Conservation (phyloP, 331 rosid species). For the Saraca asoca region DNA sequence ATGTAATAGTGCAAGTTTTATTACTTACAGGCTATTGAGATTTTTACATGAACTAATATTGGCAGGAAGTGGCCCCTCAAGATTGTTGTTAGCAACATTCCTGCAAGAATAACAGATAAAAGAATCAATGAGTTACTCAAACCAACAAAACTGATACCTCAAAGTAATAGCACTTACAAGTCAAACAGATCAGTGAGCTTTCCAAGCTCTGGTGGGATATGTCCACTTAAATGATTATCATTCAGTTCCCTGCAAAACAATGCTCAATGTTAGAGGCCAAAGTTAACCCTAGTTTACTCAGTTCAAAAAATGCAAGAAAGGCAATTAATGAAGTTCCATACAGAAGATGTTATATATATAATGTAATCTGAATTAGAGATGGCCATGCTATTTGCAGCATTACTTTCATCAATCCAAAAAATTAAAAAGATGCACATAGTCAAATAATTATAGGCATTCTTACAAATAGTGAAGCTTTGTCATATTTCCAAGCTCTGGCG, state of each 20-base stretch:
- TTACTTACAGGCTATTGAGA: conserved; percentile 91
- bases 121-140: conserved; percentile 19
- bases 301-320: neutral
- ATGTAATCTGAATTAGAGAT: neutral
- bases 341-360: neutral
- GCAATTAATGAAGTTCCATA: neutral
- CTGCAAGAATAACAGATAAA: conserved; percentile 41
- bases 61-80: conserved; percentile 80
- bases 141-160: neutral
- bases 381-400: neutral
- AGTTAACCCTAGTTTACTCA: neutral
- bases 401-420: neutral
- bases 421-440: conserved; percentile 10
- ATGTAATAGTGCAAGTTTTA: conserved; percentile 14
- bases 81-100: conserved; percentile 84
- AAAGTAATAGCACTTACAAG: conserved; percentile 59
- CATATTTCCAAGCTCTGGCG: conserved; percentile 95
- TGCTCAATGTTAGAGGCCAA: neutral
- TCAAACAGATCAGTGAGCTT: conserved; percentile 87
- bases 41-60: conserved; percentile 84
- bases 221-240: conserved; percentile 75
- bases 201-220: conserved; percentile 92
- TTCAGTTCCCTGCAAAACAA: conserved; percentile 68
- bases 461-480: conserved; percentile 92
- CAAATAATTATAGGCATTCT: conserved; percentile 11